These are phyloP conservation scores for Gyrodon lividus DNA, from an alignment of 768 basidiomycete genomes.

Conservation along the genomic window DNA sequence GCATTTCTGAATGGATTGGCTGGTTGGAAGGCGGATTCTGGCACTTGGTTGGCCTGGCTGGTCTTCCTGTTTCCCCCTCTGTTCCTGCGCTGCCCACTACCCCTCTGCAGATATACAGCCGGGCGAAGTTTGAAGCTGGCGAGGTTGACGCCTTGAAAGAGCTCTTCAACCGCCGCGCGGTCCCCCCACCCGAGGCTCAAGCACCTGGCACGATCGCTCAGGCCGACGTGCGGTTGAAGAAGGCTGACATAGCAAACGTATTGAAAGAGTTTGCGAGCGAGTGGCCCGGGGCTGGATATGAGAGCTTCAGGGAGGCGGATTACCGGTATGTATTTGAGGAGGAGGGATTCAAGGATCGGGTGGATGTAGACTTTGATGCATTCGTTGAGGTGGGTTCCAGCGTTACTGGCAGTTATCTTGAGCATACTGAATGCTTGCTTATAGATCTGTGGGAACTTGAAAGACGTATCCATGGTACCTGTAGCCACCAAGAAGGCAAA, in stretches of 20 bases:
- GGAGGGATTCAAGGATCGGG: conserved; percentile 60
- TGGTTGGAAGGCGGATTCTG: conserved; percentile 15
- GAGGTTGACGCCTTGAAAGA: conserved; percentile 44
- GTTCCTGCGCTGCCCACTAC: not conserved
- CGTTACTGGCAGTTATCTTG: not conserved
- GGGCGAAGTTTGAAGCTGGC: conserved; percentile 54
- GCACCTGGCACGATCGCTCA: not conserved
- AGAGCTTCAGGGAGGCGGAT: conserved; percentile 58
- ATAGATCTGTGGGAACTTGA: conserved; percentile 73
- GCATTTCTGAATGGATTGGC: conserved; percentile 16
- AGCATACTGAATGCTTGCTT: not conserved
- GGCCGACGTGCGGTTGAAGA: conserved; percentile 34
- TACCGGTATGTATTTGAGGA: conserved; percentile 74
- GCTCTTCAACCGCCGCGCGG: conserved; percentile 31
- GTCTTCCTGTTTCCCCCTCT: not conserved
- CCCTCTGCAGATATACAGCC: conserved; percentile 36
- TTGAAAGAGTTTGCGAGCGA: conserved; percentile 42
- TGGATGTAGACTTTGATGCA: conserved; percentile 73
- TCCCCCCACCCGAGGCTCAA: conserved; percentile 11
- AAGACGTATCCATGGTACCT: conserved; percentile 57
- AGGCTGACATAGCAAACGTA: conserved; percentile 40
- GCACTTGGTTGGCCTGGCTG: conserved; percentile 24
- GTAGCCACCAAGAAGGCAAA: conserved; percentile 29
- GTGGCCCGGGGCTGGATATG: conserved; percentile 48
- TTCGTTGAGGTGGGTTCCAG: conserved; percentile 73